Percentiles rank a stretch among this genome's conserved stretches.
Evolutionary conservation across 495 filamentous ascomycete species (phyloP).

Genomic region (Sporormia fimetaria): DNA sequence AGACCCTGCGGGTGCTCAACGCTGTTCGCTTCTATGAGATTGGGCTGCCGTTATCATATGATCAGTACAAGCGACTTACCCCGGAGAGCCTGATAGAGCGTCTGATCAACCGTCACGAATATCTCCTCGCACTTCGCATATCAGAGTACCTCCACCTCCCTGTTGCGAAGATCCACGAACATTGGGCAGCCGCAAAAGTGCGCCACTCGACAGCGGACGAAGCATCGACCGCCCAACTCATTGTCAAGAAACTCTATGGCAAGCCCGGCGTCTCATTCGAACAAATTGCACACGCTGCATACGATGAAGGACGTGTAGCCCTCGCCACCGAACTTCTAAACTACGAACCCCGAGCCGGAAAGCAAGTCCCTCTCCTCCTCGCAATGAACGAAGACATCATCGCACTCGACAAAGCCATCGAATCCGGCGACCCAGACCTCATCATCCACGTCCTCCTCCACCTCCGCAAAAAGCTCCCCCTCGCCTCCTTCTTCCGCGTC

Average conservation of each 20-base stretch:
- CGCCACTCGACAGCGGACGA: conserved; percentile 74
- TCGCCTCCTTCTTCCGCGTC: conserved; percentile 84
- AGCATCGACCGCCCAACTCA: conserved; percentile 72
- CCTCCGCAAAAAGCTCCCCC: conserved; percentile 78
- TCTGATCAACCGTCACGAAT: conserved; percentile 79
- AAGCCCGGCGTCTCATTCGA: conserved; percentile 93
- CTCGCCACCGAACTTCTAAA: conserved; percentile 85
- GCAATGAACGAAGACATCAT: conserved; percentile 94
- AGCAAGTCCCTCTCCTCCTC: conserved; percentile 87
- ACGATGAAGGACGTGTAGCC: conserved; percentile 79
- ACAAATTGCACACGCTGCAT: conserved; percentile 83
- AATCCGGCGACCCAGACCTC: conserved; percentile 88
- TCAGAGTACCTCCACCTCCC: conserved; percentile 79
- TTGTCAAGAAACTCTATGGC: conserved; percentile 74
- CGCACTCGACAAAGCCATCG: conserved; percentile 92
- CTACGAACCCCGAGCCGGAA: conserved; percentile 83
- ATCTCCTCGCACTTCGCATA: conserved; percentile 80
- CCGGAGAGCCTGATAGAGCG: conserved; percentile 78
- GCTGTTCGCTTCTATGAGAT: conserved; percentile 84
- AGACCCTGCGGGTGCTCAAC: conserved; percentile 83
- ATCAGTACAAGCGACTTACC: conserved; percentile 78
- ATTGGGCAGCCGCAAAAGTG: conserved; percentile 94
- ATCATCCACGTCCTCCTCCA: conserved; percentile 81
- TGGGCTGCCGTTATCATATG: conserved; percentile 81
- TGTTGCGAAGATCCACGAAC: conserved; percentile 82